Evolutionary conservation across 345 rosid genomes (phyloP).

Genomic region (Pistacia atlantica): DNA sequence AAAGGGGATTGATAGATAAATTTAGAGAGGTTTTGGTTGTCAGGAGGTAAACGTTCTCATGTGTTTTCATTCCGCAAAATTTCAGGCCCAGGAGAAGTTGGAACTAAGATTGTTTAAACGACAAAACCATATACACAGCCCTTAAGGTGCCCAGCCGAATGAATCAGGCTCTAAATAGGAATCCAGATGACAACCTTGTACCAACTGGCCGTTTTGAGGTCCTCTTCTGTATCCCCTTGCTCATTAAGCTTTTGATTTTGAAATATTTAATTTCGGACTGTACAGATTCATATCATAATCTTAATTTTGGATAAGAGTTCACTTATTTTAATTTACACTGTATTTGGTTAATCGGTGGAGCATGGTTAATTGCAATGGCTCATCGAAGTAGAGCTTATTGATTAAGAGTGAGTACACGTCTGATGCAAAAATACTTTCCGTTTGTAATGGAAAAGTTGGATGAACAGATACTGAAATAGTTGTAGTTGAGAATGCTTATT

Average conservation of each 20-base stretch:
- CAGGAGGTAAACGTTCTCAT: slow-evolving; percentile 38
- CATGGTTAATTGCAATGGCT: neutral
- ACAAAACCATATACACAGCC: slow-evolving; percentile 29
- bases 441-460: neutral
- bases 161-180: slow-evolving; percentile 32
- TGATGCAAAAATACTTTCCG: neutral
- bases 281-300: slow-evolving; percentile 24
- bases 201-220: slow-evolving; percentile 32
- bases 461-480: neutral
- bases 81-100: slow-evolving; percentile 84
- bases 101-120: slow-evolving; percentile 45
- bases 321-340: neutral
- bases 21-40: slow-evolving; percentile 23
- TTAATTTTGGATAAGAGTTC: slow-evolving; percentile 19
- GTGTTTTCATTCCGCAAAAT: slow-evolving; percentile 46
- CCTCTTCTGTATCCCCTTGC: slow-evolving; percentile 31
- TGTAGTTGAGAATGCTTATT: neutral
- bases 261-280: slow-evolving; percentile 21
- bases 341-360: neutral
- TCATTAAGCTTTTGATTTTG: slow-evolving; percentile 1
- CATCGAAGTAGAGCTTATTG: neutral
- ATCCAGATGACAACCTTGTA: slow-evolving; percentile 30
- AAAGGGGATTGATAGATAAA: neutral
- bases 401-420: neutral
- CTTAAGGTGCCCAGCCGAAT: slow-evolving; percentile 30